Evolutionary conservation across 768 basidiomycete species (phyloP), one percentile per base, ranked within the genome.

Genomic region (Pisolithus tinctorius): DNA sequence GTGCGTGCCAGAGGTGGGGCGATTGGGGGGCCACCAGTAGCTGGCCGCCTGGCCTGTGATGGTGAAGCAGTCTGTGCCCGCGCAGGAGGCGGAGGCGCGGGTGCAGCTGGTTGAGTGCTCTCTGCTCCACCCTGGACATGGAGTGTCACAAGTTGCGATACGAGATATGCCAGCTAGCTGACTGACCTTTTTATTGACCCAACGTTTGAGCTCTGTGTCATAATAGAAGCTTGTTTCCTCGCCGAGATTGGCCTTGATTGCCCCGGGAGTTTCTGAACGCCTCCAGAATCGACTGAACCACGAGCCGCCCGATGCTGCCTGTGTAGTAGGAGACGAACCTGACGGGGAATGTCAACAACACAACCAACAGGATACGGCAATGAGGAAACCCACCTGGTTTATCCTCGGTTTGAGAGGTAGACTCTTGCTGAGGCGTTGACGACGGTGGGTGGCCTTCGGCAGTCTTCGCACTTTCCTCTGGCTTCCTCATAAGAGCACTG

Each of bases 161-260:
- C 52, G 48, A 13, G 11, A 34, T 13, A 4, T 34, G 14, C 4
- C 26, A 25, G 26, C 51, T 47, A 20, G 13, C 4, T 8, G 6
- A 55, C 69, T 65, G 54, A 91, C 93, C 73, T 87, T 93, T 69
- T 88, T 94, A 66, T 96, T 93, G 26, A 99, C 84, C 96, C 96
- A 99, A 55, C 87, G 81, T 66, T 94, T 93, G 53, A 86, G 77
- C n/a, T 96, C 93, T 60, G 88, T 84, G 63, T 99, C 96, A 64
- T 89, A 99, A 61, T 91, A 87, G 72, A 98, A 95, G 26, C 83
- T 74, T 26, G 73, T 92, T 63, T 93, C 83, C 58, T 98, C 92
- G 7, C 96, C 96, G 25, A 99, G 79, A 59, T 86, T 98, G 17
- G 95, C 96, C 63, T 84, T 88, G 51, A 95, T 71, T 2, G 95